Evolutionary conservation across 2,329 filamentous ascomycete species (phyloP), one percentile per base, ranked within the genome.

Genomic region (Xylariaceae sp.): DNA sequence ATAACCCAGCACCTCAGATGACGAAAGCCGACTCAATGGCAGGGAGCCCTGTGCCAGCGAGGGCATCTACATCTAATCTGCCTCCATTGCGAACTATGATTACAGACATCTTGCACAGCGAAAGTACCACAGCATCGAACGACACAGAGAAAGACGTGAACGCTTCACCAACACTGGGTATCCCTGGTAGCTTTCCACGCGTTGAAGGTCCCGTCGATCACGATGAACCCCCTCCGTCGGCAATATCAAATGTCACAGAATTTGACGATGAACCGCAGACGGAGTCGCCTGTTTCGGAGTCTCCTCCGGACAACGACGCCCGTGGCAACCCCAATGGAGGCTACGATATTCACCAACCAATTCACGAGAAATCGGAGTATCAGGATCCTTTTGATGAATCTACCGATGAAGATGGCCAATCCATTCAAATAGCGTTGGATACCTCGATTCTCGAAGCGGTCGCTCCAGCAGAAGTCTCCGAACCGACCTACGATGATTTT

Each of bases 191-290:
- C 67, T 85, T 88, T 69, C 80, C 82, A 56, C 71, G 73, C 34
- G 65, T 72, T 45, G 77, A 68, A 23, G 74, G 75, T 51, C 69
- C 72, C 1, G 63, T 71, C 8, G 74, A 75, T 17, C 69, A 72
- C 10, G 79, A 84, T 35, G 76, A 82, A 49, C 74, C 76, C 37
- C 85, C 84, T 1, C 73, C 73, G 37, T 88, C 87, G 13, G 82
- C 86, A 2, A 70, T 84, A 11, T 88, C 88, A 4, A 75, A 80
- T 48, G 80, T 80, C 6, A 90, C 88, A 0, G 86, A 89, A 67
- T 89, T 91, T 65, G 89, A 92, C 65, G 80, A 79, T n/a, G 88
- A 91, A 66, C 80, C 85, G 18, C 88, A 91, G 69, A 83, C 80
- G 1, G 82, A 85, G 51, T 74, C 80, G 1, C 75, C 79, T 0